Conservation (phyloP, 371 early-diverging fungal genomes). For the Sporodiniella umbellata region DNA sequence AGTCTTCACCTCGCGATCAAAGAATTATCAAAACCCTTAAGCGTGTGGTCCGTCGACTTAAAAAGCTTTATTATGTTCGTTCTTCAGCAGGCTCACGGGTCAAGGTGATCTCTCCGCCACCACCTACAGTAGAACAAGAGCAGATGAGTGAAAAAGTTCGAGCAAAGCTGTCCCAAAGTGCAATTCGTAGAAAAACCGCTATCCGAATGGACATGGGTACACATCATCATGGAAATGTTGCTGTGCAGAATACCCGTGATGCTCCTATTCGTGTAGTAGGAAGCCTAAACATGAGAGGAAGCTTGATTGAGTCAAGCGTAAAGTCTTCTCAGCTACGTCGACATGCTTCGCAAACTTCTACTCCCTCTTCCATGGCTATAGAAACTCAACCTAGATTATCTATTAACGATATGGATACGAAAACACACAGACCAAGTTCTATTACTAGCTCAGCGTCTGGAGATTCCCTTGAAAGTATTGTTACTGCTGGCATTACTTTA, state of each 20-base stretch:
- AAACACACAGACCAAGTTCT: slow-evolving; percentile 1
- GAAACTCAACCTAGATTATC: neutral
- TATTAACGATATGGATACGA: neutral
- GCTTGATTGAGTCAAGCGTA: slow-evolving; percentile 14
- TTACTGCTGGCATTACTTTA: slow-evolving; percentile 24
- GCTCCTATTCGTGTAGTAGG: slow-evolving; percentile 36
- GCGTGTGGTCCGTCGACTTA: slow-evolving; percentile 43
- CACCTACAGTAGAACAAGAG: slow-evolving; percentile 28
- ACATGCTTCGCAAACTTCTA: slow-evolving; percentile 5
- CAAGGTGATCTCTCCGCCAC: slow-evolving; percentile 30
- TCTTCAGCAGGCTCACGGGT: slow-evolving; percentile 27
- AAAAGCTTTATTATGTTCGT: slow-evolving; percentile 35
- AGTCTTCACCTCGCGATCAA: slow-evolving; percentile 47
- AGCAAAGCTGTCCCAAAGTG: slow-evolving; percentile 26
- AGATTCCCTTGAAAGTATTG: slow-evolving; percentile 27
- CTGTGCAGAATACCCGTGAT: slow-evolving; percentile 30
- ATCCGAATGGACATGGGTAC: slow-evolving; percentile 23
- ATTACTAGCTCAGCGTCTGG: slow-evolving; percentile 19
- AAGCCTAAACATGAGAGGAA: slow-evolving; percentile 17
- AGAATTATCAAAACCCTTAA: slow-evolving; percentile 57
- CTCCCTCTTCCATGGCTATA: neutral
- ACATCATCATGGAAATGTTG: slow-evolving; percentile 32
- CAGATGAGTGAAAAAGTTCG: slow-evolving; percentile 29
- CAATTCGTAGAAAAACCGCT: slow-evolving; percentile 20
- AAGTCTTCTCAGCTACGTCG: slow-evolving; percentile 5